Evolutionary conservation across 73 alveolate genomes (phyloP), one percentile per base, ranked within the genome.

Genomic region (Blepharisma stoltei): DNA sequence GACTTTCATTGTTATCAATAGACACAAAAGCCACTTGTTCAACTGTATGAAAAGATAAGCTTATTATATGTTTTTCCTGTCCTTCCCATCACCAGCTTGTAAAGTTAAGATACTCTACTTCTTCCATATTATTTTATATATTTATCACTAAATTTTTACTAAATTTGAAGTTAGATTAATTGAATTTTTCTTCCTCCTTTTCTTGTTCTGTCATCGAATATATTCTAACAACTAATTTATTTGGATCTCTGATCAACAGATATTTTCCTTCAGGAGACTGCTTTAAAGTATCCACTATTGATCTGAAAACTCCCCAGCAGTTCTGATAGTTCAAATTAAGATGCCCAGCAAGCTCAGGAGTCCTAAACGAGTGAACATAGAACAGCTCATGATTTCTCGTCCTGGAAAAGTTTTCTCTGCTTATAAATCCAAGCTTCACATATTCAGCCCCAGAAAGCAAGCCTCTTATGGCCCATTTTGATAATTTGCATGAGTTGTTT

Each of bases 381-480:
- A 81, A 78, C 21, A 81, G 9, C n/a, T 68, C 45, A 79, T 81
- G 89, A 41, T 54, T 54, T 9, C 37, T 50, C 23, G 37, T 9
- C 50, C 48, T 67, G 6, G 53, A 76, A 27, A 37, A 27, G 54
- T 78, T 53, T 21, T 54, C 53, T 78, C 89, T 81, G 11, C 76
- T 60, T 25, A 77, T 52, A 77, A 54, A 81, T 6, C 89, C 89
- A 55, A 81, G 44, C 32, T 81, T 81, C 20, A 81, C 83, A 9
- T 53, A 49, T 14, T 81, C 87, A 23, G 71, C 32, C 6, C 83
- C 82, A n/a, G 83, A 21, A 20, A 81, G 43, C 50, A 76, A 65
- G 7, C 87, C 84, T 23, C 75, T 49, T 46, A 80, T 54, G 44
- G 78, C 54, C 89, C 89, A 81, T 32, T 78, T 81, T 6, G 86